phyloP scores from a whole-genome alignment of 2,329 filamentous ascomycete genomes.

The Pseudopyrenochaeta lycopersici region DNA sequence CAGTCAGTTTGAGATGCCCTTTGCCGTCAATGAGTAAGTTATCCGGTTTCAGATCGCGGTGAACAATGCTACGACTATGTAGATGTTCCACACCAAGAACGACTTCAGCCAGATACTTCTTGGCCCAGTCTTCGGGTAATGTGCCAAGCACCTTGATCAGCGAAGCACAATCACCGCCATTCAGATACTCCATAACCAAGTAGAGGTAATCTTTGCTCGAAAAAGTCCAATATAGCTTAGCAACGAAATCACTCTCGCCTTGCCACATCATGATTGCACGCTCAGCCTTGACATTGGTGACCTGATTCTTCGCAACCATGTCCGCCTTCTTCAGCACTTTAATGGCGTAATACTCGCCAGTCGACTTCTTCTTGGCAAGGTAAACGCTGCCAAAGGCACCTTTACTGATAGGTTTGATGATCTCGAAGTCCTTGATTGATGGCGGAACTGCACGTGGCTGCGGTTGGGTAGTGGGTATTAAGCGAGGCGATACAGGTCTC shows the following conservation, averaged over 20 bases:
- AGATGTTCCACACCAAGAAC: slow-evolving; percentile 96
- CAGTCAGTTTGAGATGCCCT: slow-evolving; percentile 94
- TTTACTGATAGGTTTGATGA: slow-evolving; percentile 99
- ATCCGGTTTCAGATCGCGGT: slow-evolving; percentile 95
- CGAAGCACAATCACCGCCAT: slow-evolving; percentile 95
- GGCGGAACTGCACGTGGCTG: slow-evolving; percentile 89
- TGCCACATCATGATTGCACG: slow-evolving; percentile 99
- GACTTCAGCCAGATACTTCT: slow-evolving; percentile 96
- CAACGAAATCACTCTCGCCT: slow-evolving; percentile 97
- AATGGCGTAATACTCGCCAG: slow-evolving; percentile 97
- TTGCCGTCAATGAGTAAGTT: slow-evolving; percentile 97
- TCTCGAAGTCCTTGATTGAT: slow-evolving; percentile 99
- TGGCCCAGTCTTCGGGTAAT: slow-evolving; percentile 95
- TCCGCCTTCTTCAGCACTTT: slow-evolving; percentile 99
- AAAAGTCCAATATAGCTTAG: slow-evolving; percentile 99
- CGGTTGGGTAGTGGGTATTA: slow-evolving; percentile 79
- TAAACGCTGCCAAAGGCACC: slow-evolving; percentile 98
- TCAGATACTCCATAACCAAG: slow-evolving; percentile 98
- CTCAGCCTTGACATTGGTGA: slow-evolving; percentile 98
- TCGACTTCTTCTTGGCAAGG: slow-evolving; percentile 97
- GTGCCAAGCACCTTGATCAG: slow-evolving; percentile 93
- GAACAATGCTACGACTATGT: slow-evolving; percentile 92
- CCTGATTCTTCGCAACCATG: slow-evolving; percentile 99
- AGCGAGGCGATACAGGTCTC: slow-evolving; percentile 80
- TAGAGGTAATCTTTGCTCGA: slow-evolving; percentile 99